phyloP scores from a whole-genome alignment of 2,329 filamentous ascomycete species.

The Alternaria solani region DNA sequence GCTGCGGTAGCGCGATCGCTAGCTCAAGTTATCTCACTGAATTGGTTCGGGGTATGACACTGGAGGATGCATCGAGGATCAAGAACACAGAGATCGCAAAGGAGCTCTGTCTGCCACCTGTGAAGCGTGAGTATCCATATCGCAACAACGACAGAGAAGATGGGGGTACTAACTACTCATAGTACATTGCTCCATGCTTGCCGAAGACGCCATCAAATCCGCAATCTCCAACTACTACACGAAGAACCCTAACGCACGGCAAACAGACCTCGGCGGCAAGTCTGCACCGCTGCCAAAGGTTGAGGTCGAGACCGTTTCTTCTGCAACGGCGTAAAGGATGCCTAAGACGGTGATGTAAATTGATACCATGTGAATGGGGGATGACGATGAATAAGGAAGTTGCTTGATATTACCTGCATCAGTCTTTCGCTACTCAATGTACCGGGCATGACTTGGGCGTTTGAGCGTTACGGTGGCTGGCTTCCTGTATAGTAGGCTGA shows the following conservation, averaged over 20 bases:
- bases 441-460: slow-evolving; percentile 19
- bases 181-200: slow-evolving; percentile 93
- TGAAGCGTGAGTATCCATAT: slow-evolving; percentile 72
- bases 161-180: slow-evolving; percentile 28
- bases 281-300: slow-evolving; percentile 72
- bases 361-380: slow-evolving; percentile 27
- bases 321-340: slow-evolving; percentile 44
- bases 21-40: slow-evolving; percentile 94
- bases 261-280: slow-evolving; percentile 80
- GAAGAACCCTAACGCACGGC: slow-evolving; percentile 80
- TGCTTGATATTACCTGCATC: slow-evolving; percentile 9
- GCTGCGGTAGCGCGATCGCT: slow-evolving; percentile 93
- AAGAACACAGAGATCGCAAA: slow-evolving; percentile 98
- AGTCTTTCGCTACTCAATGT: slow-evolving; percentile 20
- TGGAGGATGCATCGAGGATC: slow-evolving; percentile 91
- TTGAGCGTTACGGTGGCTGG: slow-evolving; percentile 19
- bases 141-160: not conserved
- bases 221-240: slow-evolving; percentile 91
- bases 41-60: slow-evolving; percentile 91
- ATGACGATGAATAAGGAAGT: not conserved
- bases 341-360: slow-evolving; percentile 26
- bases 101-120: slow-evolving; percentile 87
- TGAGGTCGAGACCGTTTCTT: slow-evolving; percentile 64
- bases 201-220: slow-evolving; percentile 91
- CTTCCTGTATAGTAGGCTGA: slow-evolving; percentile 14